A percentile compares a stretch with the other conserved stretches of the same genome.
These are phyloP conservation scores for Ceratobasidium sp. DNA, from an alignment of 1,284 basidiomycete species.

Conservation along the genomic window DNA sequence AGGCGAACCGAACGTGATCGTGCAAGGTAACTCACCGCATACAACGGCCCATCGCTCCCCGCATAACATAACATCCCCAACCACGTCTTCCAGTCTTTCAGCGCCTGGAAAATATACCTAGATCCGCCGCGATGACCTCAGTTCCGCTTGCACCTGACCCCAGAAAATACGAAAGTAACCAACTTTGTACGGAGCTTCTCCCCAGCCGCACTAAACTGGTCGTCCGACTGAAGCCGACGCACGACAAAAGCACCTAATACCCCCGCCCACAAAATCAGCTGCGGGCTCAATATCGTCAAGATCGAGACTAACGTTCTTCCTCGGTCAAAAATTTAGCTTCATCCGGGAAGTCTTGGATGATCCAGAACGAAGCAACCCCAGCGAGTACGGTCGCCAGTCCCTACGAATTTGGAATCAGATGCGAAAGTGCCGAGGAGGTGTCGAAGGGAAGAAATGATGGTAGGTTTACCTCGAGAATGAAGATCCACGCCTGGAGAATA, in stretches of 20 bases:
- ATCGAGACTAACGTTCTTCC: conserved; percentile 42
- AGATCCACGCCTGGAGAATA: conserved; percentile 28
- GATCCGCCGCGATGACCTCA: background rate
- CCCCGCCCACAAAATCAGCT: conserved; percentile 50
- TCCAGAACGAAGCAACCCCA: conserved; percentile 41
- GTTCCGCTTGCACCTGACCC: background rate
- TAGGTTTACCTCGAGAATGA: conserved; percentile 27
- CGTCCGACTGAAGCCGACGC: conserved; percentile 72
- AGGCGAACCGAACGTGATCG: conserved; percentile 17
- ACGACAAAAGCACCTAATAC: conserved; percentile 63
- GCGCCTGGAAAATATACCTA: conserved; percentile 65
- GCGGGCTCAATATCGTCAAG: conserved; percentile 47
- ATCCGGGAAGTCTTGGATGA: conserved; percentile 45
- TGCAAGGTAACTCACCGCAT: conserved; percentile 61
- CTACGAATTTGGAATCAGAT: conserved; percentile 31
- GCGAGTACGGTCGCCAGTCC: conserved; percentile 45
- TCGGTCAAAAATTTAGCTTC: conserved; percentile 44
- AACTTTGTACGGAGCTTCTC: conserved; percentile 67
- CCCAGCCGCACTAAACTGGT: conserved; percentile 77
- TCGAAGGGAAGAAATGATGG: background rate
- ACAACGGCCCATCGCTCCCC: conserved; percentile 66
- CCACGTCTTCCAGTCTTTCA: conserved; percentile 80
- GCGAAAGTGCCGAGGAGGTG: background rate
- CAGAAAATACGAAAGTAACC: conserved; percentile 9
- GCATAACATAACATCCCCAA: conserved; percentile 55